Conservation (phyloP, 2,329 filamentous ascomycete genomes). For the Sphaceloma murrayae region DNA sequence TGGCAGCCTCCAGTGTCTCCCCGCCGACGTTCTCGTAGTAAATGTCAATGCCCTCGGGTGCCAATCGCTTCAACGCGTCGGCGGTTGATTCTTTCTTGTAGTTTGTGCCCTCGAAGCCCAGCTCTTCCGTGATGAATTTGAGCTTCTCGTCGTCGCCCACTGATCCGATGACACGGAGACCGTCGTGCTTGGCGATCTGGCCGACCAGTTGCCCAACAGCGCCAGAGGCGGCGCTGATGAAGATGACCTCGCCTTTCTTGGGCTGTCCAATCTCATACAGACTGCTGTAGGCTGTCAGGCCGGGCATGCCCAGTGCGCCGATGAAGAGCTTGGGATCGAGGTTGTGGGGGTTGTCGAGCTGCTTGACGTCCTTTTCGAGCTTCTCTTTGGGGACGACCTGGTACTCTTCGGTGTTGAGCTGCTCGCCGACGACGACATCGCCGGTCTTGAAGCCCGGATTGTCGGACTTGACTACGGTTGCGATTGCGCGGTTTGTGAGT, state of each 20-base stretch:
- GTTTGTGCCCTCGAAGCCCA: constrained; percentile 74
- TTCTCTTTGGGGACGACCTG: constrained; percentile 44
- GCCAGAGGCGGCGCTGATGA: constrained; percentile 69
- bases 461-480: constrained; percentile 62
- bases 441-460: constrained; percentile 53
- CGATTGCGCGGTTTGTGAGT: constrained; percentile 54
- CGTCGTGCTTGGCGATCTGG: constrained; percentile 73
- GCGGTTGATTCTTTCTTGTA: constrained; percentile 71
- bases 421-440: constrained; percentile 49
- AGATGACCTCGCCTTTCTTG: constrained; percentile 70
- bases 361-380: constrained; percentile 34
- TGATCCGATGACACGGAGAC: constrained; percentile 67
- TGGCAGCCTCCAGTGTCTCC: constrained; percentile 60
- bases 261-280: constrained; percentile 68
- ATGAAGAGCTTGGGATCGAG: constrained; percentile 60
- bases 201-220: constrained; percentile 77
- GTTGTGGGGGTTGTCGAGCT: constrained; percentile 58
- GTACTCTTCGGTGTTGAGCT: constrained; percentile 48
- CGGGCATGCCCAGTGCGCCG: constrained; percentile 69
- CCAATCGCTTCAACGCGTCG: constrained; percentile 59
- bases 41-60: constrained; percentile 70
- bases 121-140: constrained; percentile 59
- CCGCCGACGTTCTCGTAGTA: constrained; percentile 74
- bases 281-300: constrained; percentile 63
- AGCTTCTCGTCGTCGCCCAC: constrained; percentile 74